Evolutionary conservation across 208 protist species (phyloP).

Genomic region (Leishmania major): DNA sequence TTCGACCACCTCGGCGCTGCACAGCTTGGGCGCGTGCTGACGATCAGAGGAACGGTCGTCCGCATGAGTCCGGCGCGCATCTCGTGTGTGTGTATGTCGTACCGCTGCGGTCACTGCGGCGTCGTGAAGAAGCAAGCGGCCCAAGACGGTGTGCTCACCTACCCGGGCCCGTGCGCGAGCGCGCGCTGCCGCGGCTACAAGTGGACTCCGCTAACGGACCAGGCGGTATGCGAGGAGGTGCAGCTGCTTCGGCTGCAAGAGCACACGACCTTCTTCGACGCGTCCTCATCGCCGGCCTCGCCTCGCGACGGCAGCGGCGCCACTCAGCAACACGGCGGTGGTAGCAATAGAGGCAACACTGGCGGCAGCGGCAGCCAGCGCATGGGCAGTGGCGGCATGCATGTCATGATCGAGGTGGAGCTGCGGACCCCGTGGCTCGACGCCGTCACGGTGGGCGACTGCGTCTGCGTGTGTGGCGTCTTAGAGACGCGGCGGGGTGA

Average conservation of each 20-base stretch:
- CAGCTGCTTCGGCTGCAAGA: conserved; percentile 87
- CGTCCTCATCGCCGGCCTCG: neutral
- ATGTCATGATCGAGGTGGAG: conserved; percentile 81
- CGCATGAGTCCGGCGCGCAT: conserved; percentile 78
- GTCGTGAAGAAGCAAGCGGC: conserved; percentile 42
- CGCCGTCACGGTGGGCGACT: conserved; percentile 69
- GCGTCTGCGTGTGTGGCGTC: conserved; percentile 68
- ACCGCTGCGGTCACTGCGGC: conserved; percentile 71
- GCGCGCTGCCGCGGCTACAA: conserved; percentile 70
- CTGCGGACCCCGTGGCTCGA: conserved; percentile 74
- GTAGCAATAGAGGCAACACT: conserved; percentile 3
- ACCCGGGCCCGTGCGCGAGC: conserved; percentile 63
- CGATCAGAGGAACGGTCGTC: conserved; percentile 75
- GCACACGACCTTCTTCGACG: conserved; percentile 57
- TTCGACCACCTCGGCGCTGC: conserved; percentile 80
- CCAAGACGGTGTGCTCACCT: conserved; percentile 78
- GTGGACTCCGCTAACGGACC: conserved; percentile 63
- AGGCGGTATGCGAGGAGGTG: conserved; percentile 76
- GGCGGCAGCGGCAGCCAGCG: neutral
- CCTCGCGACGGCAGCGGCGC: neutral
- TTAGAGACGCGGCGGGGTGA: conserved; percentile 63
- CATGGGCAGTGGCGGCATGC: conserved; percentile 48
- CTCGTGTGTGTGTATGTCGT: conserved; percentile 64
- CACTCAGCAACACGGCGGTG: conserved; percentile 2
- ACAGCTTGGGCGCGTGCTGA: conserved; percentile 71